phyloP scores from a whole-genome alignment of 768 basidiomycete genomes.

The Leucogyrophana mollusca region DNA sequence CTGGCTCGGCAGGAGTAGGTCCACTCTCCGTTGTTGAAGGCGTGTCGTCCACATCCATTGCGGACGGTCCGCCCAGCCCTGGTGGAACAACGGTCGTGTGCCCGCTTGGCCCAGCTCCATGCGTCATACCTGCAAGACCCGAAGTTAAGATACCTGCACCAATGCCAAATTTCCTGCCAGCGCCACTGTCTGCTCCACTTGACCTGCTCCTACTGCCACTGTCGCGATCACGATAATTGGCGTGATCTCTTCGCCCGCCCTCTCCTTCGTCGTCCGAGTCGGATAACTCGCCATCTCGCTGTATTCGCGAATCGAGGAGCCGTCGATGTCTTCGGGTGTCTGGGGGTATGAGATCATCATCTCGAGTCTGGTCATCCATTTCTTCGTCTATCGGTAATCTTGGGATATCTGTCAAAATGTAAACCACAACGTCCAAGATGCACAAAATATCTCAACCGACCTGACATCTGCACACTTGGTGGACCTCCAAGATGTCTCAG shows the following conservation, averaged over 20 bases:
- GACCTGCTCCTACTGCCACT: constrained; percentile 38
- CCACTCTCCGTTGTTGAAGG: constrained; percentile 19
- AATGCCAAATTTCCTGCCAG: constrained; percentile 58
- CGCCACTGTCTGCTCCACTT: constrained; percentile 42
- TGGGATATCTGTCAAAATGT: constrained; percentile 67
- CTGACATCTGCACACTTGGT: constrained; percentile 89
- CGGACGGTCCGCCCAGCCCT: constrained; percentile 20
- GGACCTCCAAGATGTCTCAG: constrained; percentile 83
- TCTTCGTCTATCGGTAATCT: constrained; percentile 78
- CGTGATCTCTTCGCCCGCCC: constrained; percentile 74
- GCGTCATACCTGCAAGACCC: constrained; percentile 50
- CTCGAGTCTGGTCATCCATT: constrained; percentile 77
- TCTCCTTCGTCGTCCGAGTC: constrained; percentile 99
- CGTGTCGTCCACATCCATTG: constrained; percentile 34
- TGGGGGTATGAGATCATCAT: constrained; percentile 79
- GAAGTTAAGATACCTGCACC: constrained; percentile 72
- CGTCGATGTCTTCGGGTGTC: constrained; percentile 76
- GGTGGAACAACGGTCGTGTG: constrained; percentile 46
- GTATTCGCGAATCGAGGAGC: constrained; percentile 76
- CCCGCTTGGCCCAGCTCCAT: constrained; percentile 76
- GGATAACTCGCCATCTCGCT: constrained; percentile 86
- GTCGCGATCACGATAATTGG: constrained; percentile 54
- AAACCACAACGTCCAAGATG: not conserved
- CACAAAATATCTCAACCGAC: constrained; percentile 37
- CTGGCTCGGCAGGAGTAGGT: constrained; percentile 12